Percentiles rank a stretch among this genome's conserved stretches.
These are phyloP conservation scores for Eimeria necatrix DNA, from an alignment of 169 alveolate genomes.

Conservation along the genomic window DNA sequence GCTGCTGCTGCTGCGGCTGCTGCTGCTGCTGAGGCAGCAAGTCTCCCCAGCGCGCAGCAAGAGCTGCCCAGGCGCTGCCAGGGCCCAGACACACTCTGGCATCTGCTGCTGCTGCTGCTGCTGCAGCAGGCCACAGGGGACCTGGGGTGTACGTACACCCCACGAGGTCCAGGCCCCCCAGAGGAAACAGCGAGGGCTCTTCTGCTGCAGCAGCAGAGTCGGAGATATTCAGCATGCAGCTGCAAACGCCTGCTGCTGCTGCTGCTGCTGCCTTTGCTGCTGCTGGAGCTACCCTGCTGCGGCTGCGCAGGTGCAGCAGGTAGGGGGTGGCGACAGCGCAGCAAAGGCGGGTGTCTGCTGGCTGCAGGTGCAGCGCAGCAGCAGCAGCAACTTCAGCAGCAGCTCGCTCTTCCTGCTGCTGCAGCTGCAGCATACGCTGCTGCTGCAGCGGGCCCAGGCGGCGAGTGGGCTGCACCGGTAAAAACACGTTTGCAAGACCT, in stretches of 20 bases:
- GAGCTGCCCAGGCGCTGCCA: conserved; percentile 65
- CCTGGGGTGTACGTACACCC: conserved; percentile 2
- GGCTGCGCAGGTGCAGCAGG: background rate
- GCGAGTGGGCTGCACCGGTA: conserved; percentile 46
- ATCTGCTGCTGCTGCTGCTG: conserved; percentile 65
- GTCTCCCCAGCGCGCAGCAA: conserved; percentile 54
- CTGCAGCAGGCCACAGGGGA: conserved; percentile 56
- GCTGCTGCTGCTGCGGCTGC: conserved; percentile 58
- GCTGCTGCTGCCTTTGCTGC: background rate
- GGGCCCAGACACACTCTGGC: conserved; percentile 23
- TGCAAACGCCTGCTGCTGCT: conserved; percentile 50
- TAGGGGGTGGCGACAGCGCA: background rate
- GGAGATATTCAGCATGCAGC: background rate
- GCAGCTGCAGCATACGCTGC: conserved; percentile 47
- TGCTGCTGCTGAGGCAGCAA: conserved; percentile 43
- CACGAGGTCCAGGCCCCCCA: conserved; percentile 40
- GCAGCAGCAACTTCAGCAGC: conserved; percentile 62
- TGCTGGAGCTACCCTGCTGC: background rate
- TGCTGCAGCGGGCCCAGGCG: conserved; percentile 22
- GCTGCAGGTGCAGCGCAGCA: conserved; percentile 38
- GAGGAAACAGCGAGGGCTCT: conserved; percentile 38
- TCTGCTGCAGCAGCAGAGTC: conserved; percentile 32
- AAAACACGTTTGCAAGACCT: background rate
- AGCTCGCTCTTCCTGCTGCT: conserved; percentile 55
- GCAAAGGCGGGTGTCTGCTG: conserved; percentile 53